phyloP scores from a whole-genome alignment of 2,329 filamentous ascomycete genomes.

The Aspergillus cejpii region DNA sequence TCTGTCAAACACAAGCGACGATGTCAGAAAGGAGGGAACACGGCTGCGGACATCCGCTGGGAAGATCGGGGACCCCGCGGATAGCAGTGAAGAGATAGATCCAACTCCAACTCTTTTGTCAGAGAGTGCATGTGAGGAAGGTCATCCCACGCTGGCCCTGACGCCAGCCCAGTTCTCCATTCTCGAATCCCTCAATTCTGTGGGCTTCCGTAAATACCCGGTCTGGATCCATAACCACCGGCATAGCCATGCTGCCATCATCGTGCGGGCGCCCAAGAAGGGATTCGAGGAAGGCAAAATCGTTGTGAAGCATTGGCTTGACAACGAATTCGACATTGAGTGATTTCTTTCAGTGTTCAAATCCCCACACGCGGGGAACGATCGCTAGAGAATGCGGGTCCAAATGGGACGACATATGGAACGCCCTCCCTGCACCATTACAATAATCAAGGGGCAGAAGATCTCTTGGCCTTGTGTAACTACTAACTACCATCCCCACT shows the following conservation, averaged over 20 bases:
- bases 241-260: slow-evolving; percentile 88
- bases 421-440: too few relatives aligned
- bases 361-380: background rate
- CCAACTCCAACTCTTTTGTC: background rate
- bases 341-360: background rate
- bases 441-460: too few relatives aligned
- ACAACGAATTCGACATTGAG: slow-evolving; percentile 63
- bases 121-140: background rate
- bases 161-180: slow-evolving; percentile 76
- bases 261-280: slow-evolving; percentile 63
- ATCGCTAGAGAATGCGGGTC: background rate
- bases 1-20: slow-evolving; percentile 51
- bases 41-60: background rate
- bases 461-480: too few relatives aligned
- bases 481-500: too few relatives aligned
- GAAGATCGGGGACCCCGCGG: slow-evolving; percentile 1
- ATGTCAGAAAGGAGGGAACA: slow-evolving; percentile 13
- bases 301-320: slow-evolving; percentile 74
- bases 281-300: slow-evolving; percentile 69
- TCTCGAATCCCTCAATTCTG: slow-evolving; percentile 65
- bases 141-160: slow-evolving; percentile 66
- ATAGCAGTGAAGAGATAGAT: background rate
- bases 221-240: slow-evolving; percentile 54
- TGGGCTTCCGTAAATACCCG: slow-evolving; percentile 54
- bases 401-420: background rate